phyloP scores from a whole-genome alignment of 169 alveolate genomes.

The Perkinsus olseni region DNA sequence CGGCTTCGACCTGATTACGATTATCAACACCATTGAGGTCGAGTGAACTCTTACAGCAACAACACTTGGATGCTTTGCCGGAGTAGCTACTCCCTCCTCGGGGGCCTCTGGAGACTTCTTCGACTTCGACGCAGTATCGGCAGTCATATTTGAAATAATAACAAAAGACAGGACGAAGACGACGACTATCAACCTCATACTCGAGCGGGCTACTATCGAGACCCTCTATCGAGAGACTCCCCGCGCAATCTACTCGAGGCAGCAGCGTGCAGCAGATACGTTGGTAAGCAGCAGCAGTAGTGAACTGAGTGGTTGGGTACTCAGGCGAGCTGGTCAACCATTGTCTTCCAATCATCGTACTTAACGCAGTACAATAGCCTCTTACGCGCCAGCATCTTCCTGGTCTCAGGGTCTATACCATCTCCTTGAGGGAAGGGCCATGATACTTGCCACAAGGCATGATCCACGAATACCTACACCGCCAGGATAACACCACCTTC shows the following conservation, averaged over 20 bases:
- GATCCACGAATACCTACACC: not conserved
- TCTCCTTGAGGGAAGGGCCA: constrained; percentile 1
- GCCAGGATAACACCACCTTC: not conserved
- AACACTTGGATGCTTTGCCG: not conserved
- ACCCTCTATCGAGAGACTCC: too few relatives aligned
- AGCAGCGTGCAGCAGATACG: not conserved
- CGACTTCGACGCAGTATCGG: too few relatives aligned
- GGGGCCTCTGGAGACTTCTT: too few relatives aligned
- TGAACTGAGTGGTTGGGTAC: not conserved
- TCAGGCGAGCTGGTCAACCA: not conserved
- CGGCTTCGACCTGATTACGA: not conserved
- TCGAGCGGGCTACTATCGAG: too few relatives aligned
- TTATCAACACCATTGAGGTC: not conserved
- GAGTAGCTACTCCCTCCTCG: not conserved
- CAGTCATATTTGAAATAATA: not conserved
- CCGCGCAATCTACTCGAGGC: not conserved
- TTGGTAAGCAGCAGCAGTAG: not conserved
- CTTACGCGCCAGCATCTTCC: not conserved
- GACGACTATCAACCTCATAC: too few relatives aligned
- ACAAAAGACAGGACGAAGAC: not conserved
- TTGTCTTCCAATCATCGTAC: not conserved
- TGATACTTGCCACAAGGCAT: not conserved
- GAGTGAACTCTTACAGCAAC: not conserved
- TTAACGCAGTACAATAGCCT: not conserved
- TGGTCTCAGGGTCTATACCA: not conserved